Conservation (phyloP, 2,329 filamentous ascomycete species). For the Hortaea werneckii region DNA sequence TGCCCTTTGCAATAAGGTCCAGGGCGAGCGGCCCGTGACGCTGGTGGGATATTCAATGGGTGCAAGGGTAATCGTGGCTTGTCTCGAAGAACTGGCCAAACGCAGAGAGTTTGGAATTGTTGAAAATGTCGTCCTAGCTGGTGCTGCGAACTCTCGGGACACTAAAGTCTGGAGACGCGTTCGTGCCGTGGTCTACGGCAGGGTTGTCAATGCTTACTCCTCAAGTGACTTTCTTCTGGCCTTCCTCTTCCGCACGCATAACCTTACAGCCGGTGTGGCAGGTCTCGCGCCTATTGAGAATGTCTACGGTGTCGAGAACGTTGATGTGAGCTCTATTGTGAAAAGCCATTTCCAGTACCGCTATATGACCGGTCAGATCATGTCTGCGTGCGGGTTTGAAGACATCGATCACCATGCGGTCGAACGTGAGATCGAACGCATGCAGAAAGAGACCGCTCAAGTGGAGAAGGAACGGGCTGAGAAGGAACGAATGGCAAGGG, state of each 20-base stretch:
- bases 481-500: not conserved
- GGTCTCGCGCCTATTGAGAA: not conserved
- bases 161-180: not conserved
- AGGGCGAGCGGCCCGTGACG: not conserved
- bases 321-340: not conserved
- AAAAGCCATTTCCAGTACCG: not conserved
- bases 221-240: not conserved
- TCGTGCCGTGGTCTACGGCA: not conserved
- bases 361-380: not conserved
- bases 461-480: not conserved
- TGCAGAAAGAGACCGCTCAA: not conserved
- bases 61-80: not conserved
- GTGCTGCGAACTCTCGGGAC: not conserved
- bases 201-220: not conserved
- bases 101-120: not conserved
- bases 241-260: not conserved
- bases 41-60: not conserved
- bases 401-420: not conserved
- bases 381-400: not conserved
- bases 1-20: not conserved
- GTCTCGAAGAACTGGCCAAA: not conserved
- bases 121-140: not conserved
- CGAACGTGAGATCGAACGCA: not conserved
- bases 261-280: not conserved
- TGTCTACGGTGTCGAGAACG: not conserved